Percentiles rank a stretch among this genome's conserved stretches.
These are phyloP conservation scores for Hibiscus trionum DNA, from an alignment of 345 rosid genomes.

Conservation along the genomic window DNA sequence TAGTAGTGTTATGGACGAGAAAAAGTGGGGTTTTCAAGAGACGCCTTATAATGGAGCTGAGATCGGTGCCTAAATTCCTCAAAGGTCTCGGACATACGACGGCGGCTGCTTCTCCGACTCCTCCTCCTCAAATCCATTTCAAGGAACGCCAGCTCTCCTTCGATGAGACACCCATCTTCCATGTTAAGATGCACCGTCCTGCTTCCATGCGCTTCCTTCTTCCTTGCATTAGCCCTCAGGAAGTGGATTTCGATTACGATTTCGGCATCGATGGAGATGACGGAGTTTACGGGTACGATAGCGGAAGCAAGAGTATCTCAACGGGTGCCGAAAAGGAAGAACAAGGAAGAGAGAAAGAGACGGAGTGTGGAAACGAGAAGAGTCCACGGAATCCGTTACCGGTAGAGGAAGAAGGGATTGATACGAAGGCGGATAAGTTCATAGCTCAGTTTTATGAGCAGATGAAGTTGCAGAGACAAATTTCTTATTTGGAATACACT, in stretches of 20 bases:
- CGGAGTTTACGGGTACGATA: conserved; percentile 22
- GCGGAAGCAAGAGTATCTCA: conserved; percentile 19
- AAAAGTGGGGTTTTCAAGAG: conserved; percentile 62
- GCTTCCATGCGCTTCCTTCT: conserved; percentile 52
- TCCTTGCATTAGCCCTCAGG: conserved; percentile 60
- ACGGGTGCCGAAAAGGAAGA: background rate
- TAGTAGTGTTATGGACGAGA: conserved; percentile 59
- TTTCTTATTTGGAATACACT: conserved; percentile 47
- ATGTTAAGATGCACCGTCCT: conserved; percentile 57
- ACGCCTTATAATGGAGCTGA: conserved; percentile 41
- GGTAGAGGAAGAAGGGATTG: conserved; percentile 57
- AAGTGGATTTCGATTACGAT: conserved; percentile 49
- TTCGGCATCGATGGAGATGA: conserved; percentile 24
- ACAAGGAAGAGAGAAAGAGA: conserved; percentile 8
- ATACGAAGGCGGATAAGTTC: conserved; percentile 77
- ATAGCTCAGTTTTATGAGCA: conserved; percentile 66
- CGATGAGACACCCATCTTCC: conserved; percentile 70
- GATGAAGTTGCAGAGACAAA: conserved; percentile 77
- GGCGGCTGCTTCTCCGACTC: conserved; percentile 9
- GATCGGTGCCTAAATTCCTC: conserved; percentile 45
- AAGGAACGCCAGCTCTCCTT: conserved; percentile 78
- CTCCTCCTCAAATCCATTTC: conserved; percentile 23
- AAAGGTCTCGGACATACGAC: conserved; percentile 28
- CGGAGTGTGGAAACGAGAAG: conserved; percentile 12
- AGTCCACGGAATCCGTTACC: background rate